These are phyloP conservation scores for Letharia columbiana DNA, from an alignment of 495 filamentous ascomycete species.

Conservation along the genomic window DNA sequence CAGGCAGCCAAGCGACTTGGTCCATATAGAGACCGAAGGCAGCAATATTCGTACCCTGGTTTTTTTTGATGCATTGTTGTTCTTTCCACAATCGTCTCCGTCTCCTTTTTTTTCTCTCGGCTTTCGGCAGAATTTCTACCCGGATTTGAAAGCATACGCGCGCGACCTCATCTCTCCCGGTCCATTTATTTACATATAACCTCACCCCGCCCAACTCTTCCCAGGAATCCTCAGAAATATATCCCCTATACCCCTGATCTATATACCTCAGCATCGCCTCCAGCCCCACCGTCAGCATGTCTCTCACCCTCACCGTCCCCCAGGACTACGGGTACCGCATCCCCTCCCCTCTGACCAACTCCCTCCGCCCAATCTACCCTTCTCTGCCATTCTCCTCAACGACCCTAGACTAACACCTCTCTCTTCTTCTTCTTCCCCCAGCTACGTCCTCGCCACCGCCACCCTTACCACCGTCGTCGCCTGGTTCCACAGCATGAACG, in stretches of 20 bases:
- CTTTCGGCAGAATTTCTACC: background rate
- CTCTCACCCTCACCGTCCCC: slow-evolving; percentile 33
- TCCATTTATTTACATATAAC: background rate
- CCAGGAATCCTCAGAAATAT: background rate
- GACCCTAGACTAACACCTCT: background rate
- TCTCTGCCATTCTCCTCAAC: background rate
- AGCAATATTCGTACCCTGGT: background rate
- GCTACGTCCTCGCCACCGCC: slow-evolving; percentile 52
- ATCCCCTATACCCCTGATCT: too few relatives aligned
- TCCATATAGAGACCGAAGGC: background rate
- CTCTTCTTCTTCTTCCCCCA: slow-evolving; percentile 19
- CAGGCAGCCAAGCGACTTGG: background rate
- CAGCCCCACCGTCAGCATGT: slow-evolving; percentile 3
- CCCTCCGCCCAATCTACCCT: background rate
- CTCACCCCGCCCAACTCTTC: background rate
- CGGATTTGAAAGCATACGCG: too few relatives aligned
- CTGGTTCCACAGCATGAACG: slow-evolving; percentile 39
- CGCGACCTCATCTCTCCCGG: too few relatives aligned
- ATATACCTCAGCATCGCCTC: background rate
- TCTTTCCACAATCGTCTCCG: background rate
- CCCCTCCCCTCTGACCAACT: background rate
- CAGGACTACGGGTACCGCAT: slow-evolving; percentile 41
- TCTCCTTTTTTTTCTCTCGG: background rate
- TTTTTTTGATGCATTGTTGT: background rate
- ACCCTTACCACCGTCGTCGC: slow-evolving; percentile 49